Conservation (phyloP, 2,329 filamentous ascomycete species). For the Parastagonospora avenae region DNA sequence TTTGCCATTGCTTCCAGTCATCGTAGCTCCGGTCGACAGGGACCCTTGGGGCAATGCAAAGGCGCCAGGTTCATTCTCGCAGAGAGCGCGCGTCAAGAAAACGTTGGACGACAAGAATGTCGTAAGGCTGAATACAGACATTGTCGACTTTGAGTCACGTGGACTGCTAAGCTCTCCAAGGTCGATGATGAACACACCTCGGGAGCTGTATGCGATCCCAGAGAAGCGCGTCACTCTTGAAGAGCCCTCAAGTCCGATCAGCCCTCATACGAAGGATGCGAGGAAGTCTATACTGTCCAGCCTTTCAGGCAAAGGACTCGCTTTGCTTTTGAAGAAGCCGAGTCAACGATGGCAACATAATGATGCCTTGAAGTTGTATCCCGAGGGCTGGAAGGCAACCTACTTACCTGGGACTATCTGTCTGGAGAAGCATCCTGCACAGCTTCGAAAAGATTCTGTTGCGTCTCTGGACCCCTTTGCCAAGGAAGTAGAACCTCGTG, state of each 20-base stretch:
- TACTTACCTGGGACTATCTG: constrained; percentile 52
- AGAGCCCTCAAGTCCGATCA: constrained; percentile 11
- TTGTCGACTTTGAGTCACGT: constrained; percentile 21
- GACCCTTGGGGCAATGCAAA: not conserved
- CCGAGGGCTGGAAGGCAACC: constrained; percentile 14
- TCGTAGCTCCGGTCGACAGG: not conserved
- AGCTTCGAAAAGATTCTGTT: constrained; percentile 48
- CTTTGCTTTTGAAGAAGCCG: not conserved
- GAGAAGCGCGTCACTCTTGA: constrained; percentile 4
- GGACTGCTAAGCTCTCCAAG: constrained; percentile 27
- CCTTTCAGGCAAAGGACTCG: constrained; percentile 3
- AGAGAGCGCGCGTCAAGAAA: constrained; percentile 28
- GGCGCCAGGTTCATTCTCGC: constrained; percentile 19
- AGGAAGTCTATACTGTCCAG: constrained; percentile 13
- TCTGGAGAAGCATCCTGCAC: constrained; percentile 35
- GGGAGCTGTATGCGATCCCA: constrained; percentile 31
- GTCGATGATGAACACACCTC: constrained; percentile 38
- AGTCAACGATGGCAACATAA: not conserved
- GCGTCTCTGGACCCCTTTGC: constrained; percentile 48
- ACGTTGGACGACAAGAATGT: constrained; percentile 27
- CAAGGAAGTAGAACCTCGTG: constrained; percentile 15
- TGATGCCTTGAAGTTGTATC: constrained; percentile 27
- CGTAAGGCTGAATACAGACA: constrained; percentile 26
- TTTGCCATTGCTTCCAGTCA: not conserved
- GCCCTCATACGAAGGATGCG: constrained; percentile 1